Evolutionary conservation across 2,329 filamentous ascomycete species (phyloP), one percentile per base, ranked within the genome.

Genomic region (Exophiala mesophila): DNA sequence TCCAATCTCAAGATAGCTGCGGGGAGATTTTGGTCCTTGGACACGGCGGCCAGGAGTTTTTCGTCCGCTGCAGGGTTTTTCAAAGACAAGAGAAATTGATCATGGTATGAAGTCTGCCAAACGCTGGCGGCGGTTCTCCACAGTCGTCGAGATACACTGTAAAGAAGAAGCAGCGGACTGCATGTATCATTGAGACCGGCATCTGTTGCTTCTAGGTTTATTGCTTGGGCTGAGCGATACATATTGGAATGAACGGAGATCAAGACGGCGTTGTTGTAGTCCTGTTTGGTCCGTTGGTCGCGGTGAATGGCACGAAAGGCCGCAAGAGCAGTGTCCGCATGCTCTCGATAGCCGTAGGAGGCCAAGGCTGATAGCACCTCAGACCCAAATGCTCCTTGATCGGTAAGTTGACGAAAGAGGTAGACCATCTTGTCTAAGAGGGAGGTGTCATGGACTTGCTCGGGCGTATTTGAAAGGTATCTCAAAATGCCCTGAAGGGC

Each of bases 301-400:
- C 45, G 17, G 3, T 63, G 55, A 18, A 76, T 63, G 3, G 50
- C 44, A 20, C 68, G 55, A 52, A 78, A 78, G 6, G 78, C 46
- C n/a, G 61, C 36, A 18, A 21, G 42, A 13, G 24, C 45, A 36
- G 10, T 35, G 18, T 19, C 21, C 21, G 12, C 34, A 41, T 34
- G 44, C 15, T 31, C 26, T 13, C 6, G 21, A 33, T 6, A 18
- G 19, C 8, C 7, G 7, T 17, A 28, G 6, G 46, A 46, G 15
- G 45, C 34, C 9, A 49, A 24, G 12, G 47, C 34, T 18, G 40
- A 37, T 20, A 52, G 43, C 8, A 52, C 32, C 35, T 24, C 17
- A 7, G 39, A n/a, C 3, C 45, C 49, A 29, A 46, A 42, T 8
- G 23, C 35, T 9, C 13, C 35, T 26, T 37, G 19, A 28, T 34